Evolutionary conservation across 2,329 filamentous ascomycete species (phyloP), one percentile per base, ranked within the genome.

Genomic region (Microsporum canis): DNA sequence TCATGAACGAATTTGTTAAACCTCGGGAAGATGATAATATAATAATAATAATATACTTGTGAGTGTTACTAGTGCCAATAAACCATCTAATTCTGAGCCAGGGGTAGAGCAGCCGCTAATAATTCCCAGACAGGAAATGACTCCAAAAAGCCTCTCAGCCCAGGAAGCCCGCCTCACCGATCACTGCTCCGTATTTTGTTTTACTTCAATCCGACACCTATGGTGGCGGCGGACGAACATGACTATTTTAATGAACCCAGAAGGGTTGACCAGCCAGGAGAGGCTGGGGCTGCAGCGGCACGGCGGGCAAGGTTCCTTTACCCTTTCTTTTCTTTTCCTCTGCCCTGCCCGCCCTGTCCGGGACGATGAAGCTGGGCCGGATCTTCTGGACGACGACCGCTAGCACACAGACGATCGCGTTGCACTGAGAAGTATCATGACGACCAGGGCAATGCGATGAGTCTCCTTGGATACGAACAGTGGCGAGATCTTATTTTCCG

Each of bases 71-170:
- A 55, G 51, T 55, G 51, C 36, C 51, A 55, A 55, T 55, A 55
- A 23, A 55, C 23, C 51, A 17, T 55, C 33, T 23, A 51, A 23
- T 31, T 51, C 23, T 12, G 23, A 51, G 45, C 51, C 51, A 34
- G 51, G 51, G 51, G 51, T 55, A 7, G 45, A 51, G 7, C 51
- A 55, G 51, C 51, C 51, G 36, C 31, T 55, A 59, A 23, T 23
- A 23, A 36, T 58, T 58, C n/a, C 39, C 56, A 47, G 53, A 17
- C 60, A 61, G 53, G 60, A 63, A 61, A 47, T 36, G 47, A 63
- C 31, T 38, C 36, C 34, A 23, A 36, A 23, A 60, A 43, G 45
- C 62, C 49, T 27, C 27, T 49, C n/a, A 61, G 58, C 45, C 59
- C 49, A 14, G 60, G 41, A 34, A 17, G 6, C 29, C 29, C 29